These are phyloP conservation scores for Leccinum aurantiacum DNA, from an alignment of 768 basidiomycete genomes.

Conservation along the genomic window DNA sequence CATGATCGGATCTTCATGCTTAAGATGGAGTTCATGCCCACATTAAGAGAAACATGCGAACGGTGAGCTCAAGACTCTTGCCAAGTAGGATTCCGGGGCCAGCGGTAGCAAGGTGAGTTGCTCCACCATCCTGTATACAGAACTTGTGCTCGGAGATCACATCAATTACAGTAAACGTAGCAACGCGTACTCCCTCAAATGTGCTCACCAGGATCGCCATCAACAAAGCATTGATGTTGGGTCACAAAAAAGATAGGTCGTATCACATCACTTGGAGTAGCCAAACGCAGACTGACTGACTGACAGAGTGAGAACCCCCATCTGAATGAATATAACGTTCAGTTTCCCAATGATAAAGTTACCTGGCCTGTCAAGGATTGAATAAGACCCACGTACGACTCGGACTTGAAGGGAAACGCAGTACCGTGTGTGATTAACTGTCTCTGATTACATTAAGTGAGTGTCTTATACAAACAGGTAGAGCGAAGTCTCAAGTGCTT, in stretches of 20 bases:
- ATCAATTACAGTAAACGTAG: background rate
- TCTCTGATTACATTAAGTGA: too few relatives aligned
- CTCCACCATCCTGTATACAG: conserved; percentile 8
- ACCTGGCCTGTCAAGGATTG: too few relatives aligned
- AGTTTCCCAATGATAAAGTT: background rate
- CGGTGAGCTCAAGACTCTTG: conserved; percentile 15
- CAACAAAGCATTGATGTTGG: conserved; percentile 12
- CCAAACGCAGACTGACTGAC: conserved; percentile 7
- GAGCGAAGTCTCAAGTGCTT: background rate
- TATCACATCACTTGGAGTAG: too few relatives aligned
- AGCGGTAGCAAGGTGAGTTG: too few relatives aligned
- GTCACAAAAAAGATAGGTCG: too few relatives aligned
- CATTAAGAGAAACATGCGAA: background rate
- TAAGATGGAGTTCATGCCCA: conserved; percentile 21
- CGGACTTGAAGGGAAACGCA: too few relatives aligned
- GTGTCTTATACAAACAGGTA: too few relatives aligned
- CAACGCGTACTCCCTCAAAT: background rate
- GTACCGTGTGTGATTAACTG: too few relatives aligned
- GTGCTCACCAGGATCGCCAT: conserved; percentile 15
- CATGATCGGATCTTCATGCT: conserved; percentile 15
- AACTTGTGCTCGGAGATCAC: conserved; percentile 11
- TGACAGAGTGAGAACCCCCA: conserved; percentile 16
- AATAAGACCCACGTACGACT: too few relatives aligned
- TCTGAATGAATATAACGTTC: conserved; percentile 14
- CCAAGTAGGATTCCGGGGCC: conserved; percentile 3